Base-by-base conservation (phyloP, 352 stramenopile species). In the Blastocystis sp. region DNA sequence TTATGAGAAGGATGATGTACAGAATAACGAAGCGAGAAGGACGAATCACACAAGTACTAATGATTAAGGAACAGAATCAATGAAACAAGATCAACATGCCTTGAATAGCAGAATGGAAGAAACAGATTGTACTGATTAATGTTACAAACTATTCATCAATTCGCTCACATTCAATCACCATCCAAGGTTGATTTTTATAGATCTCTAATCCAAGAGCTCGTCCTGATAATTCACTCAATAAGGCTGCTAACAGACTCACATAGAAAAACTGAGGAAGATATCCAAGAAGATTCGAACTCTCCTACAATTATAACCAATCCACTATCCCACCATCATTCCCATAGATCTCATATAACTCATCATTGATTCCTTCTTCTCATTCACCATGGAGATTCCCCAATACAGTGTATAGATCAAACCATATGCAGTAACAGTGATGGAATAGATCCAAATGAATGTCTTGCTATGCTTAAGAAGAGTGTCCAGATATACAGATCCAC, bases 321-420 rank as follows among this genome's bases (percentile, higher is more conserved):
- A 22, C 4, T 70, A 1, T 6, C 3, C 40, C 40, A 70, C 60
- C n/a, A 60, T 30, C 37, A 79, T 53, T 30, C 68, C 68, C 33
- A 79, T 79, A 4, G 40, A 58, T 35, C 68, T 35, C 37, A 79
- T n/a, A 35, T 79, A 79, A 19, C n/a, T 60, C 68, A 79, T 40
- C 44, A 60, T 58, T 24, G 11, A 60, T 19, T 37, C 68, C 44
- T 60, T 79, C 68, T 79, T 79, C 44, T 79, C 68, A 13, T 58
- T 60, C 42, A 79, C 22, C 15, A 79, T 30, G 1, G 35, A 33
- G 68, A 59, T 60, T 27, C 68, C 40, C 35, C 42, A 79, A 56
- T 37, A 58, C 1, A 79, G 4, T 17, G 40, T 60, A 5, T 57
- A 58, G 68, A 79, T 59, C 0, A 58, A 9, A 22, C 68, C 22